Base-by-base conservation (phyloP, 208 protist genomes). In the Acanthamoeba triangularis region DNA sequence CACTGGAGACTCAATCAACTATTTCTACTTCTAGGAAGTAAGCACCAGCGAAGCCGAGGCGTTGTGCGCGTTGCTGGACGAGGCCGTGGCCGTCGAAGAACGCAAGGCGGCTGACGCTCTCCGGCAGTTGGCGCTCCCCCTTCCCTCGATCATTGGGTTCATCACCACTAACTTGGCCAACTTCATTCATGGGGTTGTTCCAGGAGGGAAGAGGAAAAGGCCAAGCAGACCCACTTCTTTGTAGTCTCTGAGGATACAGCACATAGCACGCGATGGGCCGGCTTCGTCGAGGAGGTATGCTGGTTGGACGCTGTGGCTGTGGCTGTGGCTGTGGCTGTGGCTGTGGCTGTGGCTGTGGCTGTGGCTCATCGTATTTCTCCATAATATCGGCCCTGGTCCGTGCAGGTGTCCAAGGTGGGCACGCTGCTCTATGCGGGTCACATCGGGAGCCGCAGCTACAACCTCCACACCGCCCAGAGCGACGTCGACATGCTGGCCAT, bases 401-500 rank as follows among this genome's bases (percentile, higher is more conserved):
- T 56, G 25, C 76, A 85, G 76, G 76, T 85, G 25, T 35, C 76
- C 41, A 85, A 85, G 7, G 16, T 85, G 18, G 76, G 76, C 7
- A 18, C 28, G 44, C 25, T 85, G n/a, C 44, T 85, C 7, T 85
- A 56, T 47, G 76, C 76, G 11, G 33, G 76, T 8, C 76, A 85
- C 76, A 56, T 85, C 7, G 76, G 76, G 25, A 85, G 76, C 41
- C 76, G 76, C 25, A 85, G 76, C 41, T 85, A 85, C 41, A 85
- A 85, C 41, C 76, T 85, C 76, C 76, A 85, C 76, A 44, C 16
- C 3, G 28, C 33, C 25, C 16, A 54, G 10, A 85, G 76, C 41
- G 76, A 85, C 44, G 76, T 54, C 11, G 76, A 85, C 76, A 85
- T 85, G 76, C 10, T 85, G 16, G 76, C 76, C 35, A 85, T 85